Evolutionary conservation across 805 yeast genomes (phyloP).

Genomic region (Candida alai): DNA sequence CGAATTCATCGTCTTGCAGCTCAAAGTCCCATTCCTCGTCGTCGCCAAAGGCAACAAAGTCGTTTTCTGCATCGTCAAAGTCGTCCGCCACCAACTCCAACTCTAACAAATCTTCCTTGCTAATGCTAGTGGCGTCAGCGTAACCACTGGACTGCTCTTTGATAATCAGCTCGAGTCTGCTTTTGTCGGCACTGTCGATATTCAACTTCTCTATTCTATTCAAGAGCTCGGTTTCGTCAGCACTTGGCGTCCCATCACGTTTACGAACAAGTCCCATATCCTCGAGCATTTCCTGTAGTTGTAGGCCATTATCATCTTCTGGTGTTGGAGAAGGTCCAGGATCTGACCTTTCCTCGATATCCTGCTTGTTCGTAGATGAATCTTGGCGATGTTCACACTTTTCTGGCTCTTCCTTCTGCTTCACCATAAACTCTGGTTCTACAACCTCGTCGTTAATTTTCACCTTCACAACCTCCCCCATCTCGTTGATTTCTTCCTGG

Average conservation of each 20-base stretch:
- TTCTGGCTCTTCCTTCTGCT: constrained; percentile 1
- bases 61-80: constrained; percentile 27
- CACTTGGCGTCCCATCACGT: constrained; percentile 12
- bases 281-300: constrained; percentile 26
- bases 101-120: constrained; percentile 46
- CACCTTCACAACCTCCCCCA: constrained; percentile 57
- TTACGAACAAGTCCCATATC: constrained; percentile 39
- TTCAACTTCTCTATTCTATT: constrained; percentile 24
- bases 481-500: constrained; percentile 72
- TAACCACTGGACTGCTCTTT: too few relatives aligned
- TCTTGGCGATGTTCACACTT: not conserved
- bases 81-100: constrained; percentile 54
- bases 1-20: constrained; percentile 30
- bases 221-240: constrained; percentile 18
- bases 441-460: constrained; percentile 20
- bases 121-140: constrained; percentile 2
- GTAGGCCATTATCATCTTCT: constrained; percentile 15
- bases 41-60: constrained; percentile 20
- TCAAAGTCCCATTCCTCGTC: constrained; percentile 38
- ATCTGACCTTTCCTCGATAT: constrained; percentile 4
- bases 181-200: constrained; percentile 29
- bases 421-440: not conserved
- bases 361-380: not conserved
- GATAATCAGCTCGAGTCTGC: constrained; percentile 19
- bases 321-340: not conserved